Evolutionary conservation across 495 filamentous ascomycete species (phyloP), one percentile per base, ranked within the genome.

Genomic region (Hypoxylon intermedium): DNA sequence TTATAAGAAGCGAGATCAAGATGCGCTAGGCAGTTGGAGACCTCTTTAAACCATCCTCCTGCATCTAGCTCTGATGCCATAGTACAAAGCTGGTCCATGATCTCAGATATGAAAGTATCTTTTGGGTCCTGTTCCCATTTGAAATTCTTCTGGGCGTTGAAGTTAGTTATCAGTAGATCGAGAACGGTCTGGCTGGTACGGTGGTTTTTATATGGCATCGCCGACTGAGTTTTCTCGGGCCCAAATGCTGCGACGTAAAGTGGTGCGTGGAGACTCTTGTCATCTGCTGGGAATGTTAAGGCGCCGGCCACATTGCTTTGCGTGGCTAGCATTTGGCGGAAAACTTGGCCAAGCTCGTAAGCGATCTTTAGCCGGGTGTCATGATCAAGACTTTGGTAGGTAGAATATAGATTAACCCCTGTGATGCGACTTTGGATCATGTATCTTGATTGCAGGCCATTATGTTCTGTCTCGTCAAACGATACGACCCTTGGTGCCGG

Each of bases 401-500:
- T 6, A 1, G 31, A 13, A 15, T n/a, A 2, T 16, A 33, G 9
- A 6, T 33, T 21, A 18, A 2, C 5, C 7, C 53, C 53, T 0
- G 9, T 1, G 15, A 57, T 16, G 7, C 34, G 54, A 28, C 36
- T 6, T 23, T 50, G 37, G 13, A 58, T 11, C 28, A 43, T 49
- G 3, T 50, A 50, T 0, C 45, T 44, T 0, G 4, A 79, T 7
- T 72, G 71, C 9, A 84, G 60, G 1, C 52, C 47, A 46, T 79
- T 82, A 1, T 73, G 26, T 0, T 37, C 37, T 1, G 72, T 71
- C 9, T 71, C 62, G 16, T 83, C 69, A 50, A 72, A 83, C 5
- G 63, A 67, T 24, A 78, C 51, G 19, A 82, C 68, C n/a, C 61
- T 52, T 2, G 83, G 75, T 6, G 80, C 70, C 1, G 79, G 82